Base-by-base conservation (phyloP, 2,329 filamentous ascomycete species). In the Penicillium sp. region DNA sequence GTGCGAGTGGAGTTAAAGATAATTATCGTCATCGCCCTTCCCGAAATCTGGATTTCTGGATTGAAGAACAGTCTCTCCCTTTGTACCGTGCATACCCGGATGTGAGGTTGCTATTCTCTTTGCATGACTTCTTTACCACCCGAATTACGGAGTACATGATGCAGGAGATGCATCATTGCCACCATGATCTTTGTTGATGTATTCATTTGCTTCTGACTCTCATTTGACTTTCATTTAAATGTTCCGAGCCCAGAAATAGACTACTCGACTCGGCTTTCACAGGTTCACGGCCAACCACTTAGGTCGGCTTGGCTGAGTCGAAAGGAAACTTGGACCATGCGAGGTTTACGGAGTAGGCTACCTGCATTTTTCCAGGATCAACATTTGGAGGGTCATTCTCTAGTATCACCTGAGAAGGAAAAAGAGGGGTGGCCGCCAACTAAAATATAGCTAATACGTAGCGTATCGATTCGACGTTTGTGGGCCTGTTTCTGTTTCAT, bases 121-220 rank as follows among this genome's bases (percentile, higher is more conserved):
- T 58, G 51, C 55, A 58, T 44, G 29, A 15, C 39, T 38, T 54
- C 51, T n/a, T 34, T 15, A 24, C 17, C 6, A 35, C 32, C 26
- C n/a, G 22, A 19, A 17, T 6, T 28, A 26, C 51, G 58, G 57
- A 60, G 53, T 59, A 57, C 56, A 61, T 61, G 57, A 61, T 58
- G 57, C 57, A 58, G 49, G 43, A 53, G 52, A 53, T 57, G 57
- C 58, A 59, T 59, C 55, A 56, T 59, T 48, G 53, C 56, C 54
- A 53, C 56, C 53, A 50, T 53, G 39, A 40, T 39, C 44, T 32
- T 40, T 32, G 24, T 45, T 22, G 8, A 15, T 45, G 31, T 15
- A 13, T 17, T 39, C 15, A 6, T 38, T 37, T n/a, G 17, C 10
- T 8, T 24, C n/a, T 39, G 15, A 21, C 17, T 52, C 38, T 38